Percentiles rank a stretch among this genome's conserved stretches.
These are phyloP conservation scores for Yamadazyma jaroonii DNA, from an alignment of 1,139 yeast genomes.

Conservation along the genomic window DNA sequence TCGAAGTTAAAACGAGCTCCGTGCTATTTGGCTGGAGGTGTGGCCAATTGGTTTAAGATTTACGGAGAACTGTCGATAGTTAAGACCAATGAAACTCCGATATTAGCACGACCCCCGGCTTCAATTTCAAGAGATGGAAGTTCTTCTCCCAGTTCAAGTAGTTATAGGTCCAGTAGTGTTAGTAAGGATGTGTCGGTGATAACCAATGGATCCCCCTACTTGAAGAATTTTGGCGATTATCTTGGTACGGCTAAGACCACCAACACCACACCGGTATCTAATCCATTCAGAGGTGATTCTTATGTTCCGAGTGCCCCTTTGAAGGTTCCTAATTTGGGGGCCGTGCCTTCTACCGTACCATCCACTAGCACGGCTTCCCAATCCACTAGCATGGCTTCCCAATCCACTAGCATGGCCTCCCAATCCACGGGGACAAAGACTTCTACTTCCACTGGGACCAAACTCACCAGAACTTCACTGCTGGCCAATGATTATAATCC, in stretches of 20 bases:
- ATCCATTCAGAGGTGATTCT: constrained; percentile 7
- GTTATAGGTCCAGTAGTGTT: constrained; percentile 9
- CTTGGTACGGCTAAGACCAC: constrained; percentile 33
- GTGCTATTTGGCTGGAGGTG: constrained; percentile 40
- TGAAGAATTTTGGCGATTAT: constrained; percentile 40
- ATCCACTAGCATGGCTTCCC: too few species aligned
- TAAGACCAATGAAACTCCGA: constrained; percentile 15
- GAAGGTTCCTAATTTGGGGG: constrained; percentile 7
- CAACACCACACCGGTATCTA: constrained; percentile 19
- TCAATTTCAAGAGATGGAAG: constrained; percentile 18
- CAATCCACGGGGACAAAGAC: neutral
- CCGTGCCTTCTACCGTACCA: neutral
- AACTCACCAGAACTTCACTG: constrained; percentile 9
- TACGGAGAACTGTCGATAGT: constrained; percentile 31
- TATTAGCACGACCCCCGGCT: constrained; percentile 23
- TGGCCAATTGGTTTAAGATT: constrained; percentile 33
- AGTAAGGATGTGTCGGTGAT: constrained; percentile 1
- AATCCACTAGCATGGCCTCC: too few species aligned
- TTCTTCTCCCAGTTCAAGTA: constrained; percentile 12
- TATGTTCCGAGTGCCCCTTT: constrained; percentile 13
- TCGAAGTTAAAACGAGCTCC: constrained; percentile 35
- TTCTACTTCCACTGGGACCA: neutral
- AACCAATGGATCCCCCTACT: constrained; percentile 23
- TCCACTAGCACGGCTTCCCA: neutral
- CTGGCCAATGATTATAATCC: too few species aligned